These are phyloP conservation scores for Perkinsus olseni DNA, from an alignment of 169 alveolate genomes.

Conservation along the genomic window DNA sequence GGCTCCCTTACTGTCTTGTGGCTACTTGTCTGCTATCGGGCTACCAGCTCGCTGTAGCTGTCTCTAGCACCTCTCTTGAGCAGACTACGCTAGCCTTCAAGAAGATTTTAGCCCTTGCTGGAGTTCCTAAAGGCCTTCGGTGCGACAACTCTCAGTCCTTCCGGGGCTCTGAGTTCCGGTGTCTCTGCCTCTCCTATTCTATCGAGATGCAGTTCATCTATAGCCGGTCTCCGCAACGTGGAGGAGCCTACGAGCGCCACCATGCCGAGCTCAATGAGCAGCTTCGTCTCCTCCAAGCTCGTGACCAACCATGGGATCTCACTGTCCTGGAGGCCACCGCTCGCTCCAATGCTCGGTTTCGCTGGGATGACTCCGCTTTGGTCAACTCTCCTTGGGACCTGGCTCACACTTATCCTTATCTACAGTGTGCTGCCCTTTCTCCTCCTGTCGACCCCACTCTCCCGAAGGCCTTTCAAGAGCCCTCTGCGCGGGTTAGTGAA, in stretches of 20 bases:
- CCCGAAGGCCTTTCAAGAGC: neutral
- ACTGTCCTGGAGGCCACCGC: constrained; percentile 4
- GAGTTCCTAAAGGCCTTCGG: neutral
- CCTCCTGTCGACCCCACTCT: neutral
- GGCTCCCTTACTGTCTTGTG: neutral
- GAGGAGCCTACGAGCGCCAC: constrained; percentile 2
- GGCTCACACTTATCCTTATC: neutral
- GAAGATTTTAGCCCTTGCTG: neutral
- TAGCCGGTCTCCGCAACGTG: neutral
- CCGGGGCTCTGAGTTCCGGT: neutral
- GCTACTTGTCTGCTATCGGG: neutral
- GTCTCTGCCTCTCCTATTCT: neutral
- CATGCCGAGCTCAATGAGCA: neutral
- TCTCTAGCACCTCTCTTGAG: neutral
- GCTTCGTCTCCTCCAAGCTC: neutral
- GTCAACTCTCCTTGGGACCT: constrained; percentile 2
- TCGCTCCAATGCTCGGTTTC: neutral
- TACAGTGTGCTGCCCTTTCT: neutral
- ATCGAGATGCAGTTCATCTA: neutral
- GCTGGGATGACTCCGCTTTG: neutral
- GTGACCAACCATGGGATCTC: neutral
- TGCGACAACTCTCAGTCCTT: neutral
- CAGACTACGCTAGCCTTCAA: neutral
- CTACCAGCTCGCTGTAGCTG: neutral
- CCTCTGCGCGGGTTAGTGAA: neutral